Percentiles rank a stretch among this genome's conserved stretches.
These are phyloP conservation scores for Vigna nakashimae DNA, from an alignment of 306 rosid genomes.

Conservation along the genomic window DNA sequence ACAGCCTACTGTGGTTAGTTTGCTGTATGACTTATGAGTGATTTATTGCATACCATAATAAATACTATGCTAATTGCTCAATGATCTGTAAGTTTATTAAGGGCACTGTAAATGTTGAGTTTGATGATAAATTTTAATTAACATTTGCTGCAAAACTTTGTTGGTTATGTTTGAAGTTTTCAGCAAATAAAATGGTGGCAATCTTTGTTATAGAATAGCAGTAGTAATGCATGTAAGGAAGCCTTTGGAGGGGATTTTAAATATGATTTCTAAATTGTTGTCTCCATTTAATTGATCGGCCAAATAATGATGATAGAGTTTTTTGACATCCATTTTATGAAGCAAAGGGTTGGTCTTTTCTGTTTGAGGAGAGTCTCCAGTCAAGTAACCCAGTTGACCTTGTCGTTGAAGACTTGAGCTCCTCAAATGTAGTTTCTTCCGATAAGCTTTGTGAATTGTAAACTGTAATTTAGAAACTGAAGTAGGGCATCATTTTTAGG, in stretches of 20 bases:
- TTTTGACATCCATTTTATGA: background rate
- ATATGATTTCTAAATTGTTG: background rate
- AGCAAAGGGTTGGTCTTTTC: background rate
- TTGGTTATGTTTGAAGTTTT: conserved; percentile 10
- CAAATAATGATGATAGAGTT: background rate
- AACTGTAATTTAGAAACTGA: background rate
- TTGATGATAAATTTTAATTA: background rate
- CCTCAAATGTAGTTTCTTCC: background rate
- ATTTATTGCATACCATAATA: conserved; percentile 16
- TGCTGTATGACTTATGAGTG: conserved; percentile 23
- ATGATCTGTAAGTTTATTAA: conserved; percentile 1
- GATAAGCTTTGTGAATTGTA: background rate
- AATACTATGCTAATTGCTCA: conserved; percentile 7
- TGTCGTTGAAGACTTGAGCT: background rate
- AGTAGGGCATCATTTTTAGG: background rate
- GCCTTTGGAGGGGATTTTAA: background rate
- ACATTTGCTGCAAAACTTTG: background rate
- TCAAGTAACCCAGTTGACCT: background rate
- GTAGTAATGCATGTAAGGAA: background rate
- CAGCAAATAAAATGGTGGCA: background rate
- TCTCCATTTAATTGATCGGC: background rate
- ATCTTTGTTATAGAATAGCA: background rate
- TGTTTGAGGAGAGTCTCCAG: background rate
- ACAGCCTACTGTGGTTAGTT: conserved; percentile 78
- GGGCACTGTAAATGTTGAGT: background rate